Percentiles rank a stretch among this genome's conserved stretches.
Evolutionary conservation across 2,329 filamentous ascomycete species (phyloP).

Genomic region (Colletotrichum theobromicola): DNA sequence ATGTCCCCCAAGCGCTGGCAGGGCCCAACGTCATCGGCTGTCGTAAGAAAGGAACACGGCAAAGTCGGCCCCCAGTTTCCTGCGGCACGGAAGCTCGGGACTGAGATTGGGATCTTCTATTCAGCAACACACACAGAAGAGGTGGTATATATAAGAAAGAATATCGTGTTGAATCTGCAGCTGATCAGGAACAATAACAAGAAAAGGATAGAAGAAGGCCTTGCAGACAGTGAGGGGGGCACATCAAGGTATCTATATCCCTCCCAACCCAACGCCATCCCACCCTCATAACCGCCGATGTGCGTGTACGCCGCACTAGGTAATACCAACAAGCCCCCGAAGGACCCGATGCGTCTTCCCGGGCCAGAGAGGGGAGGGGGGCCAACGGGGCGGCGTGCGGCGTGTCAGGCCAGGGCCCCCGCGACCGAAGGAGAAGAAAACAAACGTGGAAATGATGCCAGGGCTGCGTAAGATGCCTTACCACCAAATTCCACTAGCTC

Average conservation of each 20-base stretch:
- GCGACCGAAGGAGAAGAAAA: neutral
- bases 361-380: neutral
- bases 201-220: neutral
- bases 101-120: neutral
- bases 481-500: neutral
- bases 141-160: neutral
- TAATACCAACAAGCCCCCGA: neutral
- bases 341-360: neutral
- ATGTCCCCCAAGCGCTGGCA: neutral
- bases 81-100: neutral
- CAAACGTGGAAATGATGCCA: neutral
- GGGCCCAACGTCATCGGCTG: conserved; percentile 13
- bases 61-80: neutral
- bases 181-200: neutral
- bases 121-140: neutral
- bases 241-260: conserved; percentile 1
- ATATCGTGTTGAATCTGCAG: neutral
- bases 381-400: neutral
- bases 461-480: neutral
- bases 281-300: neutral
- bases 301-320: neutral
- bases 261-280: neutral
- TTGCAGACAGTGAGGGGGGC: neutral
- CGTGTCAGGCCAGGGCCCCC: neutral
- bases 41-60: neutral